Evolutionary conservation across 176 grass and related monocot genomes (phyloP).

Genomic region (Eremochloa ophiuroides): DNA sequence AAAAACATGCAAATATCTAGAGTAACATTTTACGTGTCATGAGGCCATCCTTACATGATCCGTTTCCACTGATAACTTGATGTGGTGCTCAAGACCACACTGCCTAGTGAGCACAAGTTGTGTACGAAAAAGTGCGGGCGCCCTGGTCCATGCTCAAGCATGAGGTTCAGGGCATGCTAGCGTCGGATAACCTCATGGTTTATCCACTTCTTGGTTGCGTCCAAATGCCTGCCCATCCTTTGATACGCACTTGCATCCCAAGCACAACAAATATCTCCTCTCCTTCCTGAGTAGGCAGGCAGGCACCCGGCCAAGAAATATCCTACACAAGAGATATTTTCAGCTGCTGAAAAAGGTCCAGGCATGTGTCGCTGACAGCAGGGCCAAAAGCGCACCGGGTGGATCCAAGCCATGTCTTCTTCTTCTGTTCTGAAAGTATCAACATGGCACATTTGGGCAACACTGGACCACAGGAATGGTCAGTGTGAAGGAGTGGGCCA

Average conservation of each 20-base stretch:
- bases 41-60: background rate
- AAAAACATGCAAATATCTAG: background rate
- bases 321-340: constrained; percentile 20
- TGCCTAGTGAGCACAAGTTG: background rate
- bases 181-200: constrained; percentile 14
- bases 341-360: background rate
- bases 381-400: constrained; percentile 32
- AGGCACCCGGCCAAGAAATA: constrained; percentile 28
- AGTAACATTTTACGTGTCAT: background rate
- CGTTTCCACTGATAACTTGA: background rate
- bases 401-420: background rate
- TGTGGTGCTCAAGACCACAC: background rate
- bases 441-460: constrained; percentile 10
- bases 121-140: constrained; percentile 30
- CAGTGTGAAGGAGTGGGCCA: constrained; percentile 18
- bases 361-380: background rate
- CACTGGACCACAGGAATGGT: constrained; percentile 24
- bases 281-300: background rate
- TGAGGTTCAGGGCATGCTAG: constrained; percentile 16
- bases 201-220: background rate
- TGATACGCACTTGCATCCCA: too few relatives aligned
- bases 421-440: background rate
- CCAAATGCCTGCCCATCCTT: constrained; percentile 7
- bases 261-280: constrained; percentile 26
- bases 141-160: constrained; percentile 35